Conservation (phyloP, 2,329 filamentous ascomycete species). For the Cordyceps cateniannulata region DNA sequence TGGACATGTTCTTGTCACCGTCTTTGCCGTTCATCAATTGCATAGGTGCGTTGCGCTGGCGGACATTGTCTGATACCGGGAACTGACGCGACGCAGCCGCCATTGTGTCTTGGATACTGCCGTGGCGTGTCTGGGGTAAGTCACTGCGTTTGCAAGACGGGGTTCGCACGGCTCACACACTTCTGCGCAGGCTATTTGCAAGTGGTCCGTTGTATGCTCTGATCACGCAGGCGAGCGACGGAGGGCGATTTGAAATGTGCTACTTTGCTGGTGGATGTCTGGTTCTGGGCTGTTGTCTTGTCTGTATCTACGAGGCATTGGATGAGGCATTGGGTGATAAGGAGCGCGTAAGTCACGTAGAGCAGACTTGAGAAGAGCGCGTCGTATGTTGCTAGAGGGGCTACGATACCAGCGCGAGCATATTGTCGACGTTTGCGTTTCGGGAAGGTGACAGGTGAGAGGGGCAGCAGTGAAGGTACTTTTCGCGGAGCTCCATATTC, state of each 20-base stretch:
- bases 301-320: neutral
- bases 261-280: neutral
- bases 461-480: no score
- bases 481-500: no score
- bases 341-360: neutral
- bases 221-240: neutral
- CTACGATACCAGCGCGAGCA: no score
- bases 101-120: neutral
- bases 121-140: neutral
- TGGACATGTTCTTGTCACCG: neutral
- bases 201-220: neutral
- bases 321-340: neutral
- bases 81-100: neutral
- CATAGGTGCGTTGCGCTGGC: neutral
- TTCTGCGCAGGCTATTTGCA: neutral
- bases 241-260: neutral
- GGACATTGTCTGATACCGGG: neutral
- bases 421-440: no score
- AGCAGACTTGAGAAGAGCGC: neutral
- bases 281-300: neutral
- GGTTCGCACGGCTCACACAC: neutral
- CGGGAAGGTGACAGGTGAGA: no score
- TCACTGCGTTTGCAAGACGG: neutral
- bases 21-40: neutral
- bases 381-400: neutral